Percentiles rank a stretch among this genome's conserved stretches.
phyloP scores from a whole-genome alignment of 768 basidiomycete genomes.

The Hebeloma cylindrosporum region DNA sequence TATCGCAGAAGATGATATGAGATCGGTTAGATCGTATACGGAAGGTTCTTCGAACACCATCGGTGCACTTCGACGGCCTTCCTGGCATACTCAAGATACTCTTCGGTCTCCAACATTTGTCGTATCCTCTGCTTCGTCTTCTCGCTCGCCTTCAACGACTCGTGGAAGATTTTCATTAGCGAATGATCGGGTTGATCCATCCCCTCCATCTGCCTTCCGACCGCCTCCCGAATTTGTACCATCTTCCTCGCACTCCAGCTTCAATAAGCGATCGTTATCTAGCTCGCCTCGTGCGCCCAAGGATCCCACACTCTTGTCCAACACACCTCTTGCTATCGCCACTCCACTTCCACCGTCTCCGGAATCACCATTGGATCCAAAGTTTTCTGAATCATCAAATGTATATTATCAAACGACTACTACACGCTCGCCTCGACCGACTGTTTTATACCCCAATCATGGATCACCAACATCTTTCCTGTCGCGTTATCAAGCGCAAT shows the following conservation, averaged over 20 bases:
- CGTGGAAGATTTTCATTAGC: slow-evolving; percentile 32
- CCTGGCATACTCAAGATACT: slow-evolving; percentile 43
- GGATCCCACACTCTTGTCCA: slow-evolving; percentile 40
- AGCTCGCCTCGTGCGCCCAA: slow-evolving; percentile 42
- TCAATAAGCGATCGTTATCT: slow-evolving; percentile 43
- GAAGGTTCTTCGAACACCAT: slow-evolving; percentile 41
- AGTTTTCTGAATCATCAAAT: slow-evolving; percentile 49
- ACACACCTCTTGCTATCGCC: slow-evolving; percentile 36
- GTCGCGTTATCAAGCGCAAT: slow-evolving; percentile 41
- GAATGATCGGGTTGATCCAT: slow-evolving; percentile 22
- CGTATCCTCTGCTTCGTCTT: slow-evolving; percentile 15
- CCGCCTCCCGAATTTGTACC: slow-evolving; percentile 24
- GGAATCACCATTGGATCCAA: slow-evolving; percentile 37
- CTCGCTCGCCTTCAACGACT: slow-evolving; percentile 18
- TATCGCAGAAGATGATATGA: slow-evolving; percentile 64
- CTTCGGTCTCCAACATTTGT: slow-evolving; percentile 9
- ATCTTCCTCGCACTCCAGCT: slow-evolving; percentile 36
- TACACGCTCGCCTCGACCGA: slow-evolving; percentile 47
- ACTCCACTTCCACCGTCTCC: slow-evolving; percentile 52
- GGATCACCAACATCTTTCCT: slow-evolving; percentile 42
- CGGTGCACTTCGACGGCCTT: slow-evolving; percentile 43
- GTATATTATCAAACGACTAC: slow-evolving; percentile 68
- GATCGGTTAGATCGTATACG: slow-evolving; percentile 65
- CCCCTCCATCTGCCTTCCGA: slow-evolving; percentile 22
- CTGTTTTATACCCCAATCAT: slow-evolving; percentile 45